Evolutionary conservation across 2,329 filamentous ascomycete species (phyloP).

Genomic region (Madurella fahalii): DNA sequence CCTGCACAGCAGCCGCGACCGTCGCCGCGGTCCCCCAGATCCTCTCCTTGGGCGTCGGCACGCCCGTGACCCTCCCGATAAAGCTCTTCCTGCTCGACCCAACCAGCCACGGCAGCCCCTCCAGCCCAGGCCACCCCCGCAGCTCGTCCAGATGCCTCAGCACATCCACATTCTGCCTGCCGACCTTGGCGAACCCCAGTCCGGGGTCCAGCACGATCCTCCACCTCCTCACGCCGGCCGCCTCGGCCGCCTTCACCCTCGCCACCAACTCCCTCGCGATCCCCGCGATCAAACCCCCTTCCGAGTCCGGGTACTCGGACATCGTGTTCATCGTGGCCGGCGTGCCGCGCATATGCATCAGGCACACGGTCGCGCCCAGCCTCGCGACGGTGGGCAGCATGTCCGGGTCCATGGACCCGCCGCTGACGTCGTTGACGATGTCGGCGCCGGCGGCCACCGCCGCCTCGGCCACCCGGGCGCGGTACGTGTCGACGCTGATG

Average conservation of each 20-base stretch:
- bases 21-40: conserved; percentile 85
- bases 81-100: conserved; percentile 89
- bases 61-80: conserved; percentile 76
- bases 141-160: conserved; percentile 64
- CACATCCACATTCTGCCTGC: conserved; percentile 75
- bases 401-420: conserved; percentile 68
- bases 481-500: conserved; percentile 91
- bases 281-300: conserved; percentile 51
- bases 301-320: conserved; percentile 57
- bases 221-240: conserved; percentile 83
- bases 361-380: conserved; percentile 70
- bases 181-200: conserved; percentile 86
- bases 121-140: conserved; percentile 59
- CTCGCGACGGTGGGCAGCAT: conserved; percentile 81
- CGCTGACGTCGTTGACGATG: conserved; percentile 92
- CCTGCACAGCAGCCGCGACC: conserved; percentile 77
- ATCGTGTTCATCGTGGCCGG: conserved; percentile 74
- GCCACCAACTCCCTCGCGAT: conserved; percentile 64
- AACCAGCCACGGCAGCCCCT: conserved; percentile 79
- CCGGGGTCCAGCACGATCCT: conserved; percentile 92
- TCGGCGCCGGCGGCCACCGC: conserved; percentile 77
- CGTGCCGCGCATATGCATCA: conserved; percentile 94
- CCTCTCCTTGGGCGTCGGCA: conserved; percentile 64
- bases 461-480: conserved; percentile 72
- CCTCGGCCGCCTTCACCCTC: conserved; percentile 70